A percentile compares a stretch with the other conserved stretches of the same genome.
phyloP scores from a whole-genome alignment of 2,329 filamentous ascomycete genomes.

The Beauveria australis region DNA sequence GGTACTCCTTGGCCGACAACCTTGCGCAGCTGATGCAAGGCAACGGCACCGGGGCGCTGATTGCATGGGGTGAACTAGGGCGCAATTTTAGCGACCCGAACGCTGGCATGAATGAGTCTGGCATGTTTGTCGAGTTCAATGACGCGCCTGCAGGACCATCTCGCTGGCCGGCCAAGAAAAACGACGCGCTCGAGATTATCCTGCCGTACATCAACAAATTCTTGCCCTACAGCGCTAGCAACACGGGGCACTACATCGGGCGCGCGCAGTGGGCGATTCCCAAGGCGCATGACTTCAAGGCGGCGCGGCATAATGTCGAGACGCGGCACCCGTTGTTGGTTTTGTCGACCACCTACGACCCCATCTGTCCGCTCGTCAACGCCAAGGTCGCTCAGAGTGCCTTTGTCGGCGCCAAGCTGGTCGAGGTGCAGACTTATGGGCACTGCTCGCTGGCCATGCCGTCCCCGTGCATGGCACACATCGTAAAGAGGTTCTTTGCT shows the following conservation, averaged over 20 bases:
- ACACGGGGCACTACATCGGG: conserved; percentile 22
- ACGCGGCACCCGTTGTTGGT: conserved; percentile 26
- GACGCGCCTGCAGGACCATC: conserved; percentile 18
- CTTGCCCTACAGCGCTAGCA: conserved; percentile 20
- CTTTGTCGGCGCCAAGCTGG: conserved; percentile 29
- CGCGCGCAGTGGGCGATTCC: conserved; percentile 24
- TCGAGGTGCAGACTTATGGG: conserved; percentile 35
- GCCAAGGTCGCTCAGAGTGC: conserved; percentile 27
- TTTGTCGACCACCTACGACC: conserved; percentile 28
- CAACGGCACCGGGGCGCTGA: conserved; percentile 30
- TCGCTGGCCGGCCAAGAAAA: conserved; percentile 22
- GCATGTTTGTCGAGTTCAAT: conserved; percentile 20
- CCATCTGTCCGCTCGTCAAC: conserved; percentile 42
- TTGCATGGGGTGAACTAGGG: conserved; percentile 18
- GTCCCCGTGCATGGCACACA: conserved; percentile 27
- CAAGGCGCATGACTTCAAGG: conserved; percentile 21
- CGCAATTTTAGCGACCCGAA: neutral
- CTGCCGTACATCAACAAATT: conserved; percentile 24
- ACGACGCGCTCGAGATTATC: conserved; percentile 25
- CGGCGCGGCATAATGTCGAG: conserved; percentile 22
- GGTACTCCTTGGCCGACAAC: conserved; percentile 27
- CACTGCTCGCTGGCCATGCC: conserved; percentile 32
- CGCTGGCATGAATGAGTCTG: conserved; percentile 17
- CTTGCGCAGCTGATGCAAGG: conserved; percentile 29
- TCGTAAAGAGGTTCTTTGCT: conserved; percentile 28